phyloP scores from a whole-genome alignment of 345 rosid genomes.

The Salix brachista region DNA sequence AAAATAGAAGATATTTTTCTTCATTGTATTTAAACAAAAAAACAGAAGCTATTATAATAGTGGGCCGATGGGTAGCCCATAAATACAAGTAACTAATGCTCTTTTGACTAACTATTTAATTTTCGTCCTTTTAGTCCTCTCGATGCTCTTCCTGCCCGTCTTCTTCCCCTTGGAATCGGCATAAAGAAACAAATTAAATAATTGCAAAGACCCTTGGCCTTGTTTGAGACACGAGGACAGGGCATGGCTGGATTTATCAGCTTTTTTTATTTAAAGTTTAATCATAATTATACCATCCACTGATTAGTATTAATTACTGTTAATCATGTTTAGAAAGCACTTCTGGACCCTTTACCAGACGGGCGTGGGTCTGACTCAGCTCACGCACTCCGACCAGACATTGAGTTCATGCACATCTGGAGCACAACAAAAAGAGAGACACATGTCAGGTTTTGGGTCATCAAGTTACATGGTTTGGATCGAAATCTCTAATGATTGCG shows the following conservation, averaged over 20 bases:
- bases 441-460: not conserved
- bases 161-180: too few relatives aligned
- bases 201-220: not conserved
- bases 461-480: not conserved
- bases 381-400: not conserved
- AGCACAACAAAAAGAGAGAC: not conserved
- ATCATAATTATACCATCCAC: slow-evolving; percentile 1
- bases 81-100: too few relatives aligned
- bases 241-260: not conserved
- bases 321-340: not conserved
- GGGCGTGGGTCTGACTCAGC: slow-evolving; percentile 29
- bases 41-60: too few relatives aligned
- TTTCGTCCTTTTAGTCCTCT: too few relatives aligned
- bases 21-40: too few relatives aligned
- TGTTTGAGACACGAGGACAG: too few relatives aligned
- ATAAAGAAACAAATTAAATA: not conserved
- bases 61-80: too few relatives aligned
- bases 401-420: not conserved
- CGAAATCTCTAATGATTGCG: not conserved
- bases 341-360: not conserved
- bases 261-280: not conserved
- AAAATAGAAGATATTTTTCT: too few relatives aligned
- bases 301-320: not conserved
- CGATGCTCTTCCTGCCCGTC: too few relatives aligned
- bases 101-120: too few relatives aligned